Conservation (phyloP, 345 rosid genomes). For the Kernera saxatilis region DNA sequence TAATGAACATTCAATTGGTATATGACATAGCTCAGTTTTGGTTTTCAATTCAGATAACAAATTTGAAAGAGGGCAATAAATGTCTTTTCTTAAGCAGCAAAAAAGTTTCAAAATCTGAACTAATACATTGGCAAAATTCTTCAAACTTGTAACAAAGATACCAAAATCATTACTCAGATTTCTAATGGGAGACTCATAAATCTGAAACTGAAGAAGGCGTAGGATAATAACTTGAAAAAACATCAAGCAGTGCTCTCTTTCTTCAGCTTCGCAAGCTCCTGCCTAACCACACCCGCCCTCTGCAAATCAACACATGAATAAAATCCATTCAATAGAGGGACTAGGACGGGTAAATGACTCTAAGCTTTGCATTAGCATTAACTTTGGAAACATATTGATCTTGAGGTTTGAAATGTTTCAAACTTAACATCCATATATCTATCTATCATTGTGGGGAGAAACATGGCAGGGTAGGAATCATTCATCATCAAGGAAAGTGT, state of each 20-base stretch:
- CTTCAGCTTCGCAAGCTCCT: conserved; percentile 44
- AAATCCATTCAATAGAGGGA: neutral
- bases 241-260: conserved; percentile 28
- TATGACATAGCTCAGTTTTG: neutral
- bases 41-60: neutral
- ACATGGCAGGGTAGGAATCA: neutral
- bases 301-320: conserved; percentile 12
- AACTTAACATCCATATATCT: neutral
- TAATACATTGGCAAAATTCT: conserved; percentile 7
- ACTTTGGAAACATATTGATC: neutral
- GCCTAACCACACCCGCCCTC: conserved; percentile 39
- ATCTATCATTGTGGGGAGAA: neutral
- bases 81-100: neutral
- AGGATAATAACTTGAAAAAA: neutral
- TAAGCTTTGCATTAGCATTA: neutral
- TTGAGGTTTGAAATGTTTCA: neutral
- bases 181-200: neutral
- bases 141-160: neutral
- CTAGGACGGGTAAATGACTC: neutral
- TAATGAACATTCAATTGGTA: neutral
- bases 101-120: neutral
- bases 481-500: neutral
- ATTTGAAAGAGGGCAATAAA: neutral
- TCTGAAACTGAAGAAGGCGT: neutral
- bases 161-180: conserved; percentile 14